A percentile compares a stretch with the other conserved stretches of the same genome.
phyloP scores from a whole-genome alignment of 768 basidiomycete genomes.

The Candolleomyces aberdarensis region DNA sequence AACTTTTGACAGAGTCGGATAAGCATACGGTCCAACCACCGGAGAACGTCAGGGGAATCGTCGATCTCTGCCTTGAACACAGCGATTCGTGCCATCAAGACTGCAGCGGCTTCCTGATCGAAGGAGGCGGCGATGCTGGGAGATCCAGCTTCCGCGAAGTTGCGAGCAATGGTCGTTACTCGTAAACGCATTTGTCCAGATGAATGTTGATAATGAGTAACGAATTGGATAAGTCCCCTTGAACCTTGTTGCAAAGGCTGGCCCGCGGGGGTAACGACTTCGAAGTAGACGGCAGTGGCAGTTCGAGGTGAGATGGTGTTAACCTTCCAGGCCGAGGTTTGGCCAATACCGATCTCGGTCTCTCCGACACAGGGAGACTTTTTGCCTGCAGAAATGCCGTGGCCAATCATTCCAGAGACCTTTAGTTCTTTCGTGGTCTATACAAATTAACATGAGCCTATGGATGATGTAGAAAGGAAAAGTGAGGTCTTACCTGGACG shows the following conservation, averaged over 20 bases:
- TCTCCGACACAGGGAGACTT: constrained; percentile 96
- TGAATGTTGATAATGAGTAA: constrained; percentile 97
- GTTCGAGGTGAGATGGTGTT: constrained; percentile 87
- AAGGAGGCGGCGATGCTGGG: constrained; percentile 91
- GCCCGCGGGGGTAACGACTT: constrained; percentile 96
- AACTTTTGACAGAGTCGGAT: constrained; percentile 99
- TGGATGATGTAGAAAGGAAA: neutral
- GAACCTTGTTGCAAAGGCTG: constrained; percentile 87
- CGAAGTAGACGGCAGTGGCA: constrained; percentile 92
- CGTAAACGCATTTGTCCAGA: constrained; percentile 93
- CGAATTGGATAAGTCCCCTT: constrained; percentile 94
- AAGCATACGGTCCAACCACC: constrained; percentile 98
- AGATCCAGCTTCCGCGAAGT: constrained; percentile 97
- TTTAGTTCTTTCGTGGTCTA: constrained; percentile 99
- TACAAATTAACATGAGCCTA: neutral
- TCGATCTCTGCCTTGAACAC: constrained; percentile 99
- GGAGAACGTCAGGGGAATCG: constrained; percentile 91
- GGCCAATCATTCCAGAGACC: constrained; percentile 96
- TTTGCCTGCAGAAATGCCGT: constrained; percentile 96
- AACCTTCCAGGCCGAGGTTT: constrained; percentile 98
- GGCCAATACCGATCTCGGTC: constrained; percentile 98
- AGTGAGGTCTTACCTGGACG: constrained; percentile 63
- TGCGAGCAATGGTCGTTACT: constrained; percentile 97
- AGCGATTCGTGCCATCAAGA: constrained; percentile 97
- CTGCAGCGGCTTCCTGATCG: constrained; percentile 97